phyloP scores from a whole-genome alignment of 768 basidiomycete species.

The Clathrus columnatus region DNA sequence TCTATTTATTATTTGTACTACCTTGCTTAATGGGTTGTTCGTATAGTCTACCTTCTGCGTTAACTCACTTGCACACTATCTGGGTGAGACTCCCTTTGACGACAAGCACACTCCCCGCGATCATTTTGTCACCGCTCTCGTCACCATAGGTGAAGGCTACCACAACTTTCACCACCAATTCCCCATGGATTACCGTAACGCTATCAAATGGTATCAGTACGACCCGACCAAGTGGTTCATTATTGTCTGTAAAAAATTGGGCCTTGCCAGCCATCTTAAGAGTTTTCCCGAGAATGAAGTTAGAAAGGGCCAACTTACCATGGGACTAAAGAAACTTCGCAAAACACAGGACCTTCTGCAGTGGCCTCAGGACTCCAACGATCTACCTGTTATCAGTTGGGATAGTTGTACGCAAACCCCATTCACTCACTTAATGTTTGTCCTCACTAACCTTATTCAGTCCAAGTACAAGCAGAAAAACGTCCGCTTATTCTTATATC shows the following conservation, averaged over 20 bases:
- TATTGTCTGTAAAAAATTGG: constrained; percentile 45
- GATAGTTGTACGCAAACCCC: constrained; percentile 56
- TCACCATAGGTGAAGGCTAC: constrained; percentile 92
- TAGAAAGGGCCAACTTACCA: constrained; percentile 84
- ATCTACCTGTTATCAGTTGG: constrained; percentile 80
- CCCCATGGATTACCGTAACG: constrained; percentile 96
- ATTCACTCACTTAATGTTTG: not conserved
- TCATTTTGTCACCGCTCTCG: constrained; percentile 81
- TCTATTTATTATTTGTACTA: constrained; percentile 1
- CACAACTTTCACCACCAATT: constrained; percentile 98
- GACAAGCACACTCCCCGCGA: constrained; percentile 92
- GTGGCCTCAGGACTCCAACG: constrained; percentile 72
- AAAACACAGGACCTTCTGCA: constrained; percentile 63
- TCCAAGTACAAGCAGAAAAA: constrained; percentile 69
- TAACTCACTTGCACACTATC: constrained; percentile 95
- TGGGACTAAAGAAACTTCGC: constrained; percentile 84
- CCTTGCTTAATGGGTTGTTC: not conserved
- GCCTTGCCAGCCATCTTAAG: constrained; percentile 66
- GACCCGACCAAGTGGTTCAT: constrained; percentile 95
- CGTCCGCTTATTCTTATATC: constrained; percentile 81
- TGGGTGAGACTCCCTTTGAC: constrained; percentile 87
- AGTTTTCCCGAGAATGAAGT: constrained; percentile 64
- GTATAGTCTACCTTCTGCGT: constrained; percentile 90
- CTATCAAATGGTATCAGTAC: constrained; percentile 91
- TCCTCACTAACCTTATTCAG: constrained; percentile 26